Conservation (phyloP, 2,329 filamentous ascomycete genomes). For the Juglanconis juglandina region DNA sequence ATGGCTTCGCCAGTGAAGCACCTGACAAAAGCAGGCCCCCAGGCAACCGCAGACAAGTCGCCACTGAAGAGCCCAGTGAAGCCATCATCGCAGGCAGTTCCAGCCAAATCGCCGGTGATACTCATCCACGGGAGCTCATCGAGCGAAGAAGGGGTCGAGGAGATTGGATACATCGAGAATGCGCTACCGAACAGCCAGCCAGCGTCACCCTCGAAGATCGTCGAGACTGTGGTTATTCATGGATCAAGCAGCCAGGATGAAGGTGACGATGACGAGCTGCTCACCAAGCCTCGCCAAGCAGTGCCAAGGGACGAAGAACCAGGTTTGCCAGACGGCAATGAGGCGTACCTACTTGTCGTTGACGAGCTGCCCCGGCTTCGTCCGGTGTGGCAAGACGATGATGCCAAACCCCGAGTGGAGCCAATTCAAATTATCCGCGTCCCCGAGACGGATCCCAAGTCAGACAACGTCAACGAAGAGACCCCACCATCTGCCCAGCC, state of each 20-base stretch:
- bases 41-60: background rate
- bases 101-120: background rate
- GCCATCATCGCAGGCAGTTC: background rate
- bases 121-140: background rate
- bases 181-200: background rate
- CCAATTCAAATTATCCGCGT: background rate
- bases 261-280: background rate
- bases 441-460: background rate
- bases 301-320: background rate
- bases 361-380: background rate
- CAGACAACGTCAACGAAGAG: background rate
- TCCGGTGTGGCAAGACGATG: background rate
- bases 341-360: background rate
- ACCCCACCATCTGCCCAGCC: conserved; percentile 8
- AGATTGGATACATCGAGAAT: background rate
- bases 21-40: background rate
- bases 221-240: background rate
- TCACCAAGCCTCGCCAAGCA: background rate
- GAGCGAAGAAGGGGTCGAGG: background rate
- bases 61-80: background rate
- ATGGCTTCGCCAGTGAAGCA: background rate
- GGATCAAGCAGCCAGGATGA: background rate
- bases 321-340: background rate
- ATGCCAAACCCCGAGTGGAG: background rate
- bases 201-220: background rate